These are phyloP conservation scores for Linum usitatissimum DNA, from an alignment of 345 rosid species.

Conservation along the genomic window DNA sequence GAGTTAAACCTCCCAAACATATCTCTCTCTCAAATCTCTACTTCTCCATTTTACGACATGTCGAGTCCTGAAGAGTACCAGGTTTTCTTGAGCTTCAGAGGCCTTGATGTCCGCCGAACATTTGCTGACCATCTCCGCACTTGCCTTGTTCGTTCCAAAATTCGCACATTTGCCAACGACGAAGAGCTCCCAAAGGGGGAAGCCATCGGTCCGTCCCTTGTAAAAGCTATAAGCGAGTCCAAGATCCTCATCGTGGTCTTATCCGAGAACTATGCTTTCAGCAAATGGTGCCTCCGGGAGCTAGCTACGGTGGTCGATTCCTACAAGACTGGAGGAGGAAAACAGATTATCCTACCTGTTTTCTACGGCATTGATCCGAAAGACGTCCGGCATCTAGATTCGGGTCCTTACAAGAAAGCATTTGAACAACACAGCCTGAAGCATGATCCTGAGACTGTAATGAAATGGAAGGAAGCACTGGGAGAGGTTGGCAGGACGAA, in stretches of 20 bases:
- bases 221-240: background rate
- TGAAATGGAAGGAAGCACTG: background rate
- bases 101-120: background rate
- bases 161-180: background rate
- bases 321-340: background rate
- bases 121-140: background rate
- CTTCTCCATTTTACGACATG: too few relatives aligned
- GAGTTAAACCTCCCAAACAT: too few relatives aligned
- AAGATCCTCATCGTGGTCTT: background rate
- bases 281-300: background rate
- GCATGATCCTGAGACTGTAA: background rate
- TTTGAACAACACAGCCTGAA: background rate
- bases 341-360: background rate
- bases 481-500: background rate
- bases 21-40: too few relatives aligned
- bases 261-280: background rate
- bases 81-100: background rate
- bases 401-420: background rate
- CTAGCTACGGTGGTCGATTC: background rate
- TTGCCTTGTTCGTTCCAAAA: background rate
- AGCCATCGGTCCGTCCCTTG: background rate
- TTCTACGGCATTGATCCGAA: background rate
- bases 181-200: background rate
- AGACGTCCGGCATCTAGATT: background rate
- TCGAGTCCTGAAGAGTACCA: background rate